Evolutionary conservation across 345 rosid genomes (phyloP), one percentile per base, ranked within the genome.

Genomic region (Pelargonium nanum): DNA sequence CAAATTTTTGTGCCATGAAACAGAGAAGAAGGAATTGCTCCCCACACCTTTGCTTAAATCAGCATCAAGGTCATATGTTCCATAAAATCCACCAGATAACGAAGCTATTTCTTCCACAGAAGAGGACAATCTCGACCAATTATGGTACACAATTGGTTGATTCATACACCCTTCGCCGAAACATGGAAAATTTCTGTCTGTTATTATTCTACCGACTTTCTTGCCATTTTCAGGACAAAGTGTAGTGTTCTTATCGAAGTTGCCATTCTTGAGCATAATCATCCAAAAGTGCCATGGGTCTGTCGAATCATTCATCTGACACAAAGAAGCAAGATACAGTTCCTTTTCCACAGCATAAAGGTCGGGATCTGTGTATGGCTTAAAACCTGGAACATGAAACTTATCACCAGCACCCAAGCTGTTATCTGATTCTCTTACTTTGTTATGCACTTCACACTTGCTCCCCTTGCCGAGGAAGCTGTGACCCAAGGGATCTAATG

Each of bases 111-210:
- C 17, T 2, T 63, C 60, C 34, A 69, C 75, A 55, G 59, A 44
- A 64, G 62, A 62, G 34, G 67, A 58, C 64, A 80, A 22, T 6
- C 59, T 72, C 1, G 85, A 77, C 25, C 67, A 67, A 20, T 83
- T 77, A 48, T 83, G 88, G 60, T 73, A 77, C 20, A 83, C 60
- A 25, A 69, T 64, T 4, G 86, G 88, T 55, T 80, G 88, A 65
- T 85, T 85, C 91, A 85, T 85, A 67, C 91, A 85, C 32, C 88
- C 86, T 58, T 62, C 6, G 20, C 91, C 88, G 30, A 82, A 80
- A 67, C 91, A 85, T 1, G 85, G 87, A 54, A 85, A 85, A 7
- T 59, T 64, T 59, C 78, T 61, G 21, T 65, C 70, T 1, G 80
- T 80, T 23, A 79, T 77, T 56, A 83, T 68, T 26, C 75, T 66